Conservation (phyloP, 306 rosid genomes). For the Dalbergia cultrata region DNA sequence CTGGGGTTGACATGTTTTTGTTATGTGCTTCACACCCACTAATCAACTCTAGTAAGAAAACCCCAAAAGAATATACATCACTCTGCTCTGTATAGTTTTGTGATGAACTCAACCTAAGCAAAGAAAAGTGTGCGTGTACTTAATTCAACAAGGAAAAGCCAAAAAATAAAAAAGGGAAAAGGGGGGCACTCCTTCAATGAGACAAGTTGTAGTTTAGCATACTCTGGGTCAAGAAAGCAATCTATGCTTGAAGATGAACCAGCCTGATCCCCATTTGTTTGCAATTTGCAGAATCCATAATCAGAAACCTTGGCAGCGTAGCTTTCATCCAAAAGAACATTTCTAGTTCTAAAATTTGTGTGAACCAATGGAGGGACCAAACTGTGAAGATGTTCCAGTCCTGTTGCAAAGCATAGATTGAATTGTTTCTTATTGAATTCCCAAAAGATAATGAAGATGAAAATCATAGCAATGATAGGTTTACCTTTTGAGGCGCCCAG, state of each 20-base stretch:
- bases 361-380: constrained; percentile 76
- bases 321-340: constrained; percentile 71
- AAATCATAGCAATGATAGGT: background rate
- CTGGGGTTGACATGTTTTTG: constrained; percentile 47
- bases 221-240: constrained; percentile 77
- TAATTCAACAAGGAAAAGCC: constrained; percentile 17
- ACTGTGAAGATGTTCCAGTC: constrained; percentile 72
- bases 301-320: constrained; percentile 71
- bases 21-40: constrained; percentile 67
- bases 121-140: constrained; percentile 12
- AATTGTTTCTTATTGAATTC: constrained; percentile 22
- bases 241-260: constrained; percentile 68
- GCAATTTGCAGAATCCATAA: constrained; percentile 67
- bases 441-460: background rate
- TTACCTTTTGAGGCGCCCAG: constrained; percentile 81
- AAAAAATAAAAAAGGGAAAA: background rate
- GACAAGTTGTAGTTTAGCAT: constrained; percentile 46
- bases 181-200: background rate
- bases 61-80: constrained; percentile 80
- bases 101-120: constrained; percentile 61
- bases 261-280: constrained; percentile 48
- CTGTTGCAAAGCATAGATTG: constrained; percentile 49
- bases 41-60: constrained; percentile 75
- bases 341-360: constrained; percentile 70
- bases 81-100: constrained; percentile 59